Evolutionary conservation across 352 stramenopile species (phyloP).

Genomic region (Thraustotheca clavata): DNA sequence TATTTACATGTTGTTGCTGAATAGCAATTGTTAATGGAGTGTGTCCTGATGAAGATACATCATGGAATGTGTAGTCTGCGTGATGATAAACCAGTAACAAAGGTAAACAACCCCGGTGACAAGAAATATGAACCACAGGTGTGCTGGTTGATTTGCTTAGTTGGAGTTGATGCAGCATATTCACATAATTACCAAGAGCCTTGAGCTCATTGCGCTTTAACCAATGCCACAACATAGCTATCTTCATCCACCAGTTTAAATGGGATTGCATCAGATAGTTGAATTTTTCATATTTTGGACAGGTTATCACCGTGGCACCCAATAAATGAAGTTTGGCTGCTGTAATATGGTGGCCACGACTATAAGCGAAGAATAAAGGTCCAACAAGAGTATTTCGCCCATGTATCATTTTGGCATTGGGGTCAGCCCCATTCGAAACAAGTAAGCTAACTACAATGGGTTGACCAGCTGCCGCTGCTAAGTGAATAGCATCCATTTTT

Average conservation of each 20-base stretch:
- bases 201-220: neutral
- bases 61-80: conserved; percentile 2
- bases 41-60: conserved; percentile 8
- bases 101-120: neutral
- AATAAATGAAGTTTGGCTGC: conserved; percentile 13
- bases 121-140: conserved; percentile 5
- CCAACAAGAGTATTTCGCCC: neutral
- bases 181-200: neutral
- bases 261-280: neutral
- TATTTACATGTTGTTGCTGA: neutral
- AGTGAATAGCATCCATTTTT: conserved; percentile 4
- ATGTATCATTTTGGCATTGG: neutral
- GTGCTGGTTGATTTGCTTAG: neutral
- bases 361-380: conserved; percentile 12
- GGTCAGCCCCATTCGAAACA: neutral
- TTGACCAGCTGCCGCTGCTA: conserved; percentile 14
- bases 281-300: neutral
- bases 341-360: conserved; percentile 1
- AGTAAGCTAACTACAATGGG: neutral
- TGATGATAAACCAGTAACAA: conserved; percentile 1
- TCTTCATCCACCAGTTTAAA: conserved; percentile 12
- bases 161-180: conserved; percentile 10
- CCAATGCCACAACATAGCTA: neutral
- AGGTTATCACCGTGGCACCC: neutral
- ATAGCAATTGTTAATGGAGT: conserved; percentile 14